These are phyloP conservation scores for Penicillium hordei DNA, from an alignment of 2,329 filamentous ascomycete species.

Conservation along the genomic window DNA sequence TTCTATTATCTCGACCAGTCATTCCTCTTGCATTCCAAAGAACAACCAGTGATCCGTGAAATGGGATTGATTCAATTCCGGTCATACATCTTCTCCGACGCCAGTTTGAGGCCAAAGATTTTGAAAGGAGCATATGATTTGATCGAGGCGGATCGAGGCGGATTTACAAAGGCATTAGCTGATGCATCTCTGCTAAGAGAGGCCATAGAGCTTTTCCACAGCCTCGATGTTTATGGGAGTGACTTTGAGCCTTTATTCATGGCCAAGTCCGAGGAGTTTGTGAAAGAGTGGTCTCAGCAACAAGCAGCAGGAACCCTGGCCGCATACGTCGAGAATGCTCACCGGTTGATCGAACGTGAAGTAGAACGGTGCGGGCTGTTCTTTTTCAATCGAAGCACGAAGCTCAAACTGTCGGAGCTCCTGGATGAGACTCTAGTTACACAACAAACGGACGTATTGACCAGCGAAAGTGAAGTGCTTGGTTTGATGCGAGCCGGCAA, in stretches of 20 bases:
- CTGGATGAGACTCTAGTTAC: constrained; percentile 73
- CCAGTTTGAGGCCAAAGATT: constrained; percentile 53
- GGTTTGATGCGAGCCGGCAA: constrained; percentile 72
- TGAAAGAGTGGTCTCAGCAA: constrained; percentile 67
- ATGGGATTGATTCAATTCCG: constrained; percentile 77
- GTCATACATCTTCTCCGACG: constrained; percentile 56
- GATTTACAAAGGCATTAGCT: constrained; percentile 52
- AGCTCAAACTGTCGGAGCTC: constrained; percentile 69
- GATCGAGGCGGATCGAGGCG: constrained; percentile 68
- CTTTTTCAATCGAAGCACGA: constrained; percentile 79
- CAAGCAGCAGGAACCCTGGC: constrained; percentile 66
- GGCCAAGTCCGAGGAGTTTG: constrained; percentile 64
- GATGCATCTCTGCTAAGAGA: constrained; percentile 68
- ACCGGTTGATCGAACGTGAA: constrained; percentile 69
- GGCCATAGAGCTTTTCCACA: constrained; percentile 77
- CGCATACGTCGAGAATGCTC: constrained; percentile 71
- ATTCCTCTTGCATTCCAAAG: constrained; percentile 74
- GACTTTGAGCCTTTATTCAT: constrained; percentile 78
- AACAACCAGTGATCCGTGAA: constrained; percentile 72
- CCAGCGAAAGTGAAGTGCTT: constrained; percentile 66
- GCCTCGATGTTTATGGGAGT: constrained; percentile 76
- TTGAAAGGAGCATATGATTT: constrained; percentile 74
- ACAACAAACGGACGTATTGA: constrained; percentile 64
- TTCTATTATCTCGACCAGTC: constrained; percentile 94
- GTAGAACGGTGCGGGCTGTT: constrained; percentile 74